These are phyloP conservation scores for Sarcomyxa edulis DNA, from an alignment of 768 basidiomycete species.

Conservation along the genomic window DNA sequence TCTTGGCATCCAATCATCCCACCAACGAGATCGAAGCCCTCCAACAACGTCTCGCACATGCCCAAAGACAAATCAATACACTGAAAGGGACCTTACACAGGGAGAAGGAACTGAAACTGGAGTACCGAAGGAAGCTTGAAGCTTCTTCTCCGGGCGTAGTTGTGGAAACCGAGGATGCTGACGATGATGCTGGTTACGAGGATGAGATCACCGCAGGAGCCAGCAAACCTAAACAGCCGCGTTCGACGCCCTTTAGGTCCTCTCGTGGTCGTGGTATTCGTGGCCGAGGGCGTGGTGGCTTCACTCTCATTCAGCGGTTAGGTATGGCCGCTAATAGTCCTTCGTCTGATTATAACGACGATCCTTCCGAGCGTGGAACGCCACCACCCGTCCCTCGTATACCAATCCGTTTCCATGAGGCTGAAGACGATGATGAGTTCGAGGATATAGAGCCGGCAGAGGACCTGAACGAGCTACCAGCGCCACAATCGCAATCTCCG, in stretches of 20 bases:
- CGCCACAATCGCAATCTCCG: conserved; percentile 32
- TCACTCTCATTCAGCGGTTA: conserved; percentile 57
- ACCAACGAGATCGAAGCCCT: conserved; percentile 78
- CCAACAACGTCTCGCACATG: conserved; percentile 78
- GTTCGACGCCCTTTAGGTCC: conserved; percentile 52
- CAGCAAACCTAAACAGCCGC: conserved; percentile 30
- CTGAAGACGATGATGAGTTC: conserved; percentile 29
- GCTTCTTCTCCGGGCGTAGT: conserved; percentile 30
- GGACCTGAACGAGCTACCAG: conserved; percentile 17
- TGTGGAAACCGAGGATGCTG: conserved; percentile 34
- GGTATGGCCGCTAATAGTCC: conserved; percentile 52
- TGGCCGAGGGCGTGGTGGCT: conserved; percentile 47
- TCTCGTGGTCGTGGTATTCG: conserved; percentile 45
- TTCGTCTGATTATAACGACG: conserved; percentile 42
- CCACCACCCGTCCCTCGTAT: conserved; percentile 36
- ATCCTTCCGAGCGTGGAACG: conserved; percentile 19
- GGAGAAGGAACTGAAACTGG: conserved; percentile 80
- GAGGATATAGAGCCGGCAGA: conserved; percentile 22
- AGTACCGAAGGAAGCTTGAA: conserved; percentile 52
- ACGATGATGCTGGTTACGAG: conserved; percentile 42
- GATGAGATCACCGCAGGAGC: conserved; percentile 38
- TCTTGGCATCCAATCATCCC: conserved; percentile 70
- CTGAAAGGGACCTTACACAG: conserved; percentile 74
- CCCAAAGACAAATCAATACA: conserved; percentile 80
- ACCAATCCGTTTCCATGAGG: conserved; percentile 28